Base-by-base conservation (phyloP, 176 grass and related monocot genomes). In the Carex cristatella region DNA sequence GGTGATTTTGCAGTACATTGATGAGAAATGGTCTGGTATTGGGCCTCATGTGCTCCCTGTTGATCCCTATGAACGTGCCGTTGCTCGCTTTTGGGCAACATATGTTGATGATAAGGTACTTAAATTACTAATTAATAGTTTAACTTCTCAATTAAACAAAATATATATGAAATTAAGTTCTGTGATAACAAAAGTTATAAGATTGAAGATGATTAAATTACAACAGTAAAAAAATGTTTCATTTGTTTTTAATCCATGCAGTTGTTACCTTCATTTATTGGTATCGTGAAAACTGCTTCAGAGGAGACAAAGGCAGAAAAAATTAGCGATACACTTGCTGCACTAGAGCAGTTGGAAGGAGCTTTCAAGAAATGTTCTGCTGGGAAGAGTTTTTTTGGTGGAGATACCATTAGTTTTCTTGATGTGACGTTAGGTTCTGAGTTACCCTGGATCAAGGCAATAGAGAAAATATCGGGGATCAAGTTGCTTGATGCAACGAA, bases 41-140 rank as follows among this genome's bases (percentile, higher is more conserved):
- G 84, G 32, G 5, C 35, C 84, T 76, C 44, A 58, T 16, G 15
- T 86, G 5, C 67, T 86, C 10, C 84, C 84, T 18, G 10, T 10
- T 77, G 55, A 86, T 86, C 84, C 84, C 1, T 65, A 86, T 10
- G 37, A 86, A 23, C 71, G 84, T 30, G 68, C 84, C 10, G 65
- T 63, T 2, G 84, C 84, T 79, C 84, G 84, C 6, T 79, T 86
- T 44, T 86, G 84, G 84, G 84, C 84, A 38, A 1, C 18, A 0
- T 86, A 79, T 70, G 44, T 91, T 65, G 92, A 94, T 1, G 89
- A 91, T n/a, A 89, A 84, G 89, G 92, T 91, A 61, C 6, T 81
- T 46, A 44, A 56, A 16, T 33, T 13, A 79, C 28, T 46, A 9
- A 40, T 4, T 8, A 46, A 16, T 2, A 2, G 7, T 60, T 37